A percentile compares a stretch with the other conserved stretches of the same genome.
These are phyloP conservation scores for Candida hungchunana DNA, from an alignment of 805 yeast genomes.

Conservation along the genomic window DNA sequence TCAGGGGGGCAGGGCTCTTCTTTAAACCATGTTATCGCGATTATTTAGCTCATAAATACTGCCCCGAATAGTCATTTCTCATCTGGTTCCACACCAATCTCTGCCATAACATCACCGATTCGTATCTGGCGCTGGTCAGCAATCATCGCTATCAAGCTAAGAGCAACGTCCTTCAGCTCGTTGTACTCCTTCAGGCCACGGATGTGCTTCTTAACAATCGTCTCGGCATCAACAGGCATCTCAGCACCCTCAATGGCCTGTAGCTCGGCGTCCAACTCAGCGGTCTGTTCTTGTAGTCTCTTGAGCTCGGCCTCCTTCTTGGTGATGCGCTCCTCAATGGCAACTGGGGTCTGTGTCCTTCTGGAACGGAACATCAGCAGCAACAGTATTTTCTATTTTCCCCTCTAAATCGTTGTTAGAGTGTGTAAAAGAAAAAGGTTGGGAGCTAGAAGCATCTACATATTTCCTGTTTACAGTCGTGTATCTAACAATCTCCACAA, in stretches of 20 bases:
- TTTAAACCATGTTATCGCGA: background rate
- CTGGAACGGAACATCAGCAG: constrained; percentile 11
- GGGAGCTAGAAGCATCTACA: background rate
- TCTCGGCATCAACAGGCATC: constrained; percentile 34
- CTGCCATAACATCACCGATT: constrained; percentile 45
- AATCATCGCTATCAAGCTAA: constrained; percentile 52
- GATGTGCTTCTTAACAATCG: constrained; percentile 49
- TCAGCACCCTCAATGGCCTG: constrained; percentile 14
- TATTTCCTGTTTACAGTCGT: background rate
- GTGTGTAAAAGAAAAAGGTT: background rate
- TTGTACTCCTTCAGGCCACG: constrained; percentile 51
- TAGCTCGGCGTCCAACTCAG: constrained; percentile 9
- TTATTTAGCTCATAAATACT: too few relatives aligned
- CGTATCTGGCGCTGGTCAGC: constrained; percentile 52
- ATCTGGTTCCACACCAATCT: constrained; percentile 38
- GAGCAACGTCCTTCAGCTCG: constrained; percentile 58
- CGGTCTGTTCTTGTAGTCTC: constrained; percentile 5
- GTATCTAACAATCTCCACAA: background rate
- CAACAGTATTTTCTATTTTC: too few relatives aligned
- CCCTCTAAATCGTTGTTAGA: background rate
- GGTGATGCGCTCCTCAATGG: constrained; percentile 10
- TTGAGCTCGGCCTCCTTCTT: constrained; percentile 7
- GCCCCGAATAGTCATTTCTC: too few relatives aligned
- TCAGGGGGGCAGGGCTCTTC: background rate
- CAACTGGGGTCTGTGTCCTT: constrained; percentile 2